Percentiles rank a stretch among this genome's conserved stretches.
These are phyloP conservation scores for Diplodia corticola DNA, from an alignment of 2,329 filamentous ascomycete genomes.

Conservation along the genomic window DNA sequence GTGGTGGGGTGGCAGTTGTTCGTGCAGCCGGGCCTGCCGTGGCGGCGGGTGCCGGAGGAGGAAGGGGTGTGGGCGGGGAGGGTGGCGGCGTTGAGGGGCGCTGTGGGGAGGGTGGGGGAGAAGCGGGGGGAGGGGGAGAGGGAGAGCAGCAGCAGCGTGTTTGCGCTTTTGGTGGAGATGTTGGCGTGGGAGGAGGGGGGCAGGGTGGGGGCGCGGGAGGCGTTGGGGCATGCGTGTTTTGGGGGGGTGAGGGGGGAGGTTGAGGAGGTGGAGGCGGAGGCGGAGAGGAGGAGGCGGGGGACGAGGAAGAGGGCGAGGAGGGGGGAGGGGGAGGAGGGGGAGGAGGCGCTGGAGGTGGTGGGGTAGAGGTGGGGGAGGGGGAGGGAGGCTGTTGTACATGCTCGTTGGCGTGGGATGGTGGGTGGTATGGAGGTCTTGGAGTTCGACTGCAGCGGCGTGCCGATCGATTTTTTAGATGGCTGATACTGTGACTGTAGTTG, in stretches of 20 bases:
- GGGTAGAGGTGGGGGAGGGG: neutral
- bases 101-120: neutral
- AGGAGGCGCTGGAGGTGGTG: neutral
- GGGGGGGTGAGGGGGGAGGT: neutral
- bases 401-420: no score
- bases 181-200: neutral
- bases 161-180: neutral
- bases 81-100: neutral
- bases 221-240: neutral
- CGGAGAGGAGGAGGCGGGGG: neutral
- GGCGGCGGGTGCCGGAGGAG: neutral
- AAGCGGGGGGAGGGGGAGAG: neutral
- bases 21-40: neutral
- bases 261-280: neutral
- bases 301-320: neutral
- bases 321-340: neutral
- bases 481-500: no score
- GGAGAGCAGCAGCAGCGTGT: neutral
- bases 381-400: no score
- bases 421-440: no score
- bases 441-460: no score
- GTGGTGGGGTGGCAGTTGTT: slow-evolving; percentile 9
- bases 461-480: no score
- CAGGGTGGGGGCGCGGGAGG: neutral
- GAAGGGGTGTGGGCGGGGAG: neutral